A percentile compares a stretch with the other conserved stretches of the same genome.
Evolutionary conservation across 768 basidiomycete species (phyloP).

Genomic region (Rhodocollybia butyracea): DNA sequence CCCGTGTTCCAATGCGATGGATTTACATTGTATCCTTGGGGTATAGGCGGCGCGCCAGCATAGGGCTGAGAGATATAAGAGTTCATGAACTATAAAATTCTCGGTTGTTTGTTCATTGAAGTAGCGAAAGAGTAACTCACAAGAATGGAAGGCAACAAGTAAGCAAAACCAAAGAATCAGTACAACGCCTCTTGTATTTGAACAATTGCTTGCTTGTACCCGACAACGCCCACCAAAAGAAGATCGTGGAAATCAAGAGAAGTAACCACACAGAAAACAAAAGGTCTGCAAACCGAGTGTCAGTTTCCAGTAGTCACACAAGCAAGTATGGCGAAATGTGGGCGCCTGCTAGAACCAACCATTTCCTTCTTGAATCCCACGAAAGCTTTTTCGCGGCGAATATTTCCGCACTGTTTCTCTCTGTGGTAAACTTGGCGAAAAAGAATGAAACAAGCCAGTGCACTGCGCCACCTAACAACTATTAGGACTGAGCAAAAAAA

Average conservation of each 20-base stretch:
- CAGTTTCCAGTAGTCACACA: conserved; percentile 7
- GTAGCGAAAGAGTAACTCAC: too few species aligned
- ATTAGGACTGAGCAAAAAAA: too few species aligned
- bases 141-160: neutral
- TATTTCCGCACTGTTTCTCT: too few species aligned
- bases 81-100: neutral
- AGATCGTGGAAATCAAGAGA: neutral
- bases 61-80: conserved; percentile 8
- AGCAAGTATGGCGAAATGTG: conserved; percentile 4
- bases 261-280: neutral
- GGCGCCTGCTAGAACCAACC: conserved; percentile 4
- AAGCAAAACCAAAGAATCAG: neutral
- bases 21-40: conserved; percentile 40
- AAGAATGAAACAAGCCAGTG: too few species aligned
- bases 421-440: too few species aligned
- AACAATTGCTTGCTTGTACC: neutral
- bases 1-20: conserved; percentile 51
- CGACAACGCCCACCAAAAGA: neutral
- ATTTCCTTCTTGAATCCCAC: conserved; percentile 2
- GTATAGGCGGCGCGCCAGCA: conserved; percentile 48
- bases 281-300: neutral
- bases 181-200: neutral
- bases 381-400: neutral
- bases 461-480: too few species aligned
- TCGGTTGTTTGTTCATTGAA: too few species aligned